phyloP scores from a whole-genome alignment of 495 filamentous ascomycete genomes.

The Penicillium fimorum region DNA sequence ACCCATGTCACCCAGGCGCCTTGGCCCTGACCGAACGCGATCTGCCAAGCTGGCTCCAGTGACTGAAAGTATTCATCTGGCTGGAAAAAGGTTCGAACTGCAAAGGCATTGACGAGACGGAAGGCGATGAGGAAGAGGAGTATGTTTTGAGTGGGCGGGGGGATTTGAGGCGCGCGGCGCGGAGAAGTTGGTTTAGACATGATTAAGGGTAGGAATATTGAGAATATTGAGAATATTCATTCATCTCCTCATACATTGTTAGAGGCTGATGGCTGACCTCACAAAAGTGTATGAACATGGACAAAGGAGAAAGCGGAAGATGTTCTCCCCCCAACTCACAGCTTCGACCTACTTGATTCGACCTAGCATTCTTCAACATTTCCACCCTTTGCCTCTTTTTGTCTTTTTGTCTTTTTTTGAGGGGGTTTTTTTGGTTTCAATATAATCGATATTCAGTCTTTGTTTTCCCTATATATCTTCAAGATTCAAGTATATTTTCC shows the following conservation, averaged over 20 bases:
- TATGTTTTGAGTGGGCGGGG: slow-evolving; percentile 31
- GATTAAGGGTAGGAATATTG: not conserved
- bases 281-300: slow-evolving; percentile 1
- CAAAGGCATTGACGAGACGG: slow-evolving; percentile 82
- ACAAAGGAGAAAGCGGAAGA: not conserved
- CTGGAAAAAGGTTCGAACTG: slow-evolving; percentile 92
- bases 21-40: slow-evolving; percentile 73
- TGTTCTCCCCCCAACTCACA: not conserved
- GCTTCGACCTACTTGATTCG: not conserved
- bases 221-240: not conserved
- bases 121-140: slow-evolving; percentile 68
- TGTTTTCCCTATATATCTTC: not conserved
- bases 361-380: not conserved
- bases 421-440: not conserved
- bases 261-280: not conserved
- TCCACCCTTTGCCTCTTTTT: not conserved
- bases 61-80: slow-evolving; percentile 99
- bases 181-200: slow-evolving; percentile 19
- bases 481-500: not conserved
- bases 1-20: slow-evolving; percentile 96
- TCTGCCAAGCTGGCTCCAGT: slow-evolving; percentile 89
- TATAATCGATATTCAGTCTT: not conserved
- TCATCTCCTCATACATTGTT: slow-evolving; percentile 4
- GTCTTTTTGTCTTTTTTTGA: not conserved
- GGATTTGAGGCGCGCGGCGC: slow-evolving; percentile 25